Percentiles rank a stretch among this genome's conserved stretches.
phyloP scores from a whole-genome alignment of 768 basidiomycete genomes.

The Cyclocybe aegerita region DNA sequence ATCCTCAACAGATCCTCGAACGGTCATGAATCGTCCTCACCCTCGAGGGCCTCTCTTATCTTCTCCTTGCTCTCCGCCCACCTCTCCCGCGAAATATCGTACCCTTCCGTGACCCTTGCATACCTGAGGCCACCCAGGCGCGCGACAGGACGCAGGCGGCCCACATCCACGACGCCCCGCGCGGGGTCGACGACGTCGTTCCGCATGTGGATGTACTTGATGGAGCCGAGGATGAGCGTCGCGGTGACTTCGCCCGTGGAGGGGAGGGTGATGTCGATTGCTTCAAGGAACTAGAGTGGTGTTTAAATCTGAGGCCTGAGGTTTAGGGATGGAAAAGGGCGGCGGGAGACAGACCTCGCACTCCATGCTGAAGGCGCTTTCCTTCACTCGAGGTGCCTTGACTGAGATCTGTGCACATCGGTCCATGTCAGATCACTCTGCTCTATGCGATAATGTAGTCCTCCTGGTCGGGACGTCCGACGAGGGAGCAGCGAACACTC shows the following conservation, averaged over 20 bases:
- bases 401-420: slow-evolving; percentile 31
- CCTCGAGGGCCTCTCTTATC: slow-evolving; percentile 5
- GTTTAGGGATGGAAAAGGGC: not conserved
- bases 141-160: slow-evolving; percentile 44
- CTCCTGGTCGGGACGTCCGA: no score
- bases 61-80: slow-evolving; percentile 45
- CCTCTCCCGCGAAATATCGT: slow-evolving; percentile 52
- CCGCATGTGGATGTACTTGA: slow-evolving; percentile 59
- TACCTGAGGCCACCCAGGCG: slow-evolving; percentile 58
- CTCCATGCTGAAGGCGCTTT: slow-evolving; percentile 65
- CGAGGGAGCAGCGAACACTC: slow-evolving; percentile 15
- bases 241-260: slow-evolving; percentile 29
- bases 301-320: slow-evolving; percentile 24
- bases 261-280: slow-evolving; percentile 41
- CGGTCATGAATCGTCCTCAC: no score
- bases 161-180: slow-evolving; percentile 45
- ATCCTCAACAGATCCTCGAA: no score
- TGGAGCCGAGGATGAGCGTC: slow-evolving; percentile 48
- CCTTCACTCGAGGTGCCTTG: slow-evolving; percentile 56
- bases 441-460: not conserved
- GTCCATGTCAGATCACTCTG: no score
- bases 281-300: slow-evolving; percentile 37
- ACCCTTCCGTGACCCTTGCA: slow-evolving; percentile 41
- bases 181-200: slow-evolving; percentile 46
- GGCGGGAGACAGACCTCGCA: slow-evolving; percentile 40